phyloP scores from a whole-genome alignment of 1,139 yeast genomes.

The Yamadazyma mexicana region DNA sequence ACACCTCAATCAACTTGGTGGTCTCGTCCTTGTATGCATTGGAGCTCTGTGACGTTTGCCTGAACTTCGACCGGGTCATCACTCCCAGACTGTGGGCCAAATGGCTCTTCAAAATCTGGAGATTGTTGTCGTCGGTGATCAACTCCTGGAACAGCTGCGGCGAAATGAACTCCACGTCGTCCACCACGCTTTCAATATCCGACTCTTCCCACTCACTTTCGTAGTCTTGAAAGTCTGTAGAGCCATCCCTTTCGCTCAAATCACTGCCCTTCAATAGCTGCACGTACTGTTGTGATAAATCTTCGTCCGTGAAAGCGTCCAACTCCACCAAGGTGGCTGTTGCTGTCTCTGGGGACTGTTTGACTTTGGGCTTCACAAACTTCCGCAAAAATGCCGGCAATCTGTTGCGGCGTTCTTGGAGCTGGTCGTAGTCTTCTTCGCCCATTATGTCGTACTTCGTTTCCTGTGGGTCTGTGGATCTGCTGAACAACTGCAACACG shows the following conservation, averaged over 20 bases:
- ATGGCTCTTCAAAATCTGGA: conserved; percentile 37
- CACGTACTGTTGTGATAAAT: conserved; percentile 22
- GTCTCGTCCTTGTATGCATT: conserved; percentile 23
- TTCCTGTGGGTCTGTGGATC: conserved; percentile 1
- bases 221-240: conserved; percentile 37
- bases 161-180: conserved; percentile 30
- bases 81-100: conserved; percentile 24
- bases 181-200: conserved; percentile 19
- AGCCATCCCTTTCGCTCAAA: conserved; percentile 48
- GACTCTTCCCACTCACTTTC: conserved; percentile 15
- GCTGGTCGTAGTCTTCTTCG: conserved; percentile 23
- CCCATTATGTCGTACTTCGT: conserved; percentile 7
- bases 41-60: conserved; percentile 12
- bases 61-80: conserved; percentile 46
- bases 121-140: conserved; percentile 20
- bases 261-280: conserved; percentile 26
- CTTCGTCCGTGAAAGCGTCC: conserved; percentile 26
- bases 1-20: conserved; percentile 22
- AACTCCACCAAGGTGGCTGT: conserved; percentile 16
- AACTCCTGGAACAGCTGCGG: conserved; percentile 32
- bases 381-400: conserved; percentile 29
- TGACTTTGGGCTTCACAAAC: conserved; percentile 17
- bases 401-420: conserved; percentile 20
- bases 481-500: conserved; percentile 2
- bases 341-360: conserved; percentile 2